Evolutionary conservation across 2,329 filamentous ascomycete genomes (phyloP), one percentile per base, ranked within the genome.

Genomic region (Trichoderma atroviride): DNA sequence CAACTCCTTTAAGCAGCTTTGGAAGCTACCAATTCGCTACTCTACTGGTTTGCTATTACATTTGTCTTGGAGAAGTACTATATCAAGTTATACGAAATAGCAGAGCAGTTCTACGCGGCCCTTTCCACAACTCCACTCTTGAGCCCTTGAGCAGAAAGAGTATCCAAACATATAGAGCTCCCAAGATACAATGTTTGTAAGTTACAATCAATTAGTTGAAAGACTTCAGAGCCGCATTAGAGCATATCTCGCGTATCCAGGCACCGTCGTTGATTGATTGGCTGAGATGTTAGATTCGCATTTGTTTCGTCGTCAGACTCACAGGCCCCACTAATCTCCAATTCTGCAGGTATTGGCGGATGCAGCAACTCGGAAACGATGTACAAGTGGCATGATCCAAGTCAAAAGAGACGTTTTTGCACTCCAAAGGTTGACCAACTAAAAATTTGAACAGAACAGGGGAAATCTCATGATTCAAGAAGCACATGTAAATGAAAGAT

Each of bases 241-340:
- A 52, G 24, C n/a, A 52, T 52, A 52, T n/a, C 22, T 62, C 7
- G 16, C 59, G 10, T 9, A 11, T 43, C 43, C 52, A 64, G 61
- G 61, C 35, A 56, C 61, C 24, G 11, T 43, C 24, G 33, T 35
- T 9, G 11, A 27, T 35, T 58, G 63, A 66, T 66, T 66, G 63
- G 63, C 37, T 58, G 63, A 50, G 40, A 24, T n/a, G 31, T 7
- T 24, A 3, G 27, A 5, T 43, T 66, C n/a, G 16, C 60, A 50
- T 43, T 37, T n/a, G 27, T 43, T 24, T 57, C 63, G 63, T 31
- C 53, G 19, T 19, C 13, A 19, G 53, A 22, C 53, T n/a, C 35
- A 22, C 37, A 66, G 27, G 63, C 63, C 22, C 63, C 63, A 66
- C 61, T 63, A 40, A 43, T 56, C 61, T 64, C 53, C 63, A 27